Base-by-base conservation (phyloP, 2,329 filamentous ascomycete genomes). In the Boeremia lycopersici region DNA sequence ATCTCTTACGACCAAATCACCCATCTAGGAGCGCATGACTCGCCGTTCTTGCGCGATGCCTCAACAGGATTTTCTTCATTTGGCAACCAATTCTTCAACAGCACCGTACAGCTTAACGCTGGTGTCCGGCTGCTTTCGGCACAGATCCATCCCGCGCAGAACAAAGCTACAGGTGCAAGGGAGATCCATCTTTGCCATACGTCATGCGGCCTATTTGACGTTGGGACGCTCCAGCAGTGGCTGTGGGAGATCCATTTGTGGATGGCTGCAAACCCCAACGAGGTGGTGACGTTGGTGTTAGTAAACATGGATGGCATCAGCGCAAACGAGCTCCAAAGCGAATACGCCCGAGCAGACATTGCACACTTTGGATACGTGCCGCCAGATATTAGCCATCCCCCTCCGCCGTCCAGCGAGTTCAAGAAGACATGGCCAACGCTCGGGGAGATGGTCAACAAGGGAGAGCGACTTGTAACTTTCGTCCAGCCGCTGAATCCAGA, bases 11-110 rank as follows among this genome's bases (percentile, higher is more conserved):
- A 85, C 74, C 84, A 87, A 57, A 82, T 93, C 59, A 91, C 89
- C 1, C 83, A 92, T 73, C 83, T 93, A 68, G 89, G 89, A 23
- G 88, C 87, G 19, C 89, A 91, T 76, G 83, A 91, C 75, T 86
- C 84, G 56, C 80, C 88, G 6, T 92, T 91, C 69, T 71, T 91
- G 31, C 80, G 87, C 48, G 86, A 90, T 67, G 72, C 75, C 15
- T 82, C 79, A 55, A 87, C 84, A 0, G 76, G 75, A 54, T 83
- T 86, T 71, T 85, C 84, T 19, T 70, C 85, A 4, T 82, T 85
- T 8, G 88, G 87, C 7, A 89, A 90, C 70, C 89, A 92, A 75
- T 89, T 80, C 75, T 86, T 82, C 75, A 89, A 90, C 72, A 87
- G 86, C 13, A 89, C 86, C 2, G 76, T 82, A 6, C 88, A 89